Conservation (phyloP, 257 asterid genomes). For the Lycium barbarum region DNA sequence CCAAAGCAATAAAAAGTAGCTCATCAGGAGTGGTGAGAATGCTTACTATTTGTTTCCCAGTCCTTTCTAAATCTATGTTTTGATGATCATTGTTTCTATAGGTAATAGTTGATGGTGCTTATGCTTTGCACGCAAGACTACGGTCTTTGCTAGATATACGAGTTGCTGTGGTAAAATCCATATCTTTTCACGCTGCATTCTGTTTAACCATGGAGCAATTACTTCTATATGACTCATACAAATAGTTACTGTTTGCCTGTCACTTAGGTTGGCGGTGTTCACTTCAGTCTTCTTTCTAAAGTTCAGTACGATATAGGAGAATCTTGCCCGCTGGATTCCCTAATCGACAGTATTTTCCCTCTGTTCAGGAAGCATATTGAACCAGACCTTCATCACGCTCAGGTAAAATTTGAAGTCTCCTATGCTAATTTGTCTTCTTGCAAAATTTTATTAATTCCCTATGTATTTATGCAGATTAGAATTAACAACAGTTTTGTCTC, state of each 20-base stretch:
- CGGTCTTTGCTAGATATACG: slow-evolving; percentile 97
- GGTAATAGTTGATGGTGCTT: slow-evolving; percentile 97
- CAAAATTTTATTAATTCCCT: slow-evolving; percentile 47
- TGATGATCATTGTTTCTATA: slow-evolving; percentile 44
- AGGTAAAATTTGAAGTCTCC: slow-evolving; percentile 58
- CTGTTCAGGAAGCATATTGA: slow-evolving; percentile 95
- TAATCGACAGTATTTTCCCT: slow-evolving; percentile 99
- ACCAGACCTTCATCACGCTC: slow-evolving; percentile 99
- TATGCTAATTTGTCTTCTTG: slow-evolving; percentile 34
- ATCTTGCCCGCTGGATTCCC: slow-evolving; percentile 94
- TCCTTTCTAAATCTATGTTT: not conserved
- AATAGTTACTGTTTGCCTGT: slow-evolving; percentile 35
- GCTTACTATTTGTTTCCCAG: slow-evolving; percentile 24
- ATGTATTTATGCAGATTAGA: slow-evolving; percentile 78
- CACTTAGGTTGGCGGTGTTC: slow-evolving; percentile 98
- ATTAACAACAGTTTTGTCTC: slow-evolving; percentile 98
- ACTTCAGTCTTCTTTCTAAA: slow-evolving; percentile 98
- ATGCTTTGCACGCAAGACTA: slow-evolving; percentile 87
- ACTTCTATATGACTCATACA: slow-evolving; percentile 32
- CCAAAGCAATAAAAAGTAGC: slow-evolving; percentile 56
- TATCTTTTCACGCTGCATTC: slow-evolving; percentile 27
- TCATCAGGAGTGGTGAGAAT: slow-evolving; percentile 91
- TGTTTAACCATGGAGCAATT: slow-evolving; percentile 30
- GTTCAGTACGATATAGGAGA: slow-evolving; percentile 99
- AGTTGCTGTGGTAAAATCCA: slow-evolving; percentile 92